Conservation (phyloP, 1,284 basidiomycete species). For the Ceratobasidium sp. region DNA sequence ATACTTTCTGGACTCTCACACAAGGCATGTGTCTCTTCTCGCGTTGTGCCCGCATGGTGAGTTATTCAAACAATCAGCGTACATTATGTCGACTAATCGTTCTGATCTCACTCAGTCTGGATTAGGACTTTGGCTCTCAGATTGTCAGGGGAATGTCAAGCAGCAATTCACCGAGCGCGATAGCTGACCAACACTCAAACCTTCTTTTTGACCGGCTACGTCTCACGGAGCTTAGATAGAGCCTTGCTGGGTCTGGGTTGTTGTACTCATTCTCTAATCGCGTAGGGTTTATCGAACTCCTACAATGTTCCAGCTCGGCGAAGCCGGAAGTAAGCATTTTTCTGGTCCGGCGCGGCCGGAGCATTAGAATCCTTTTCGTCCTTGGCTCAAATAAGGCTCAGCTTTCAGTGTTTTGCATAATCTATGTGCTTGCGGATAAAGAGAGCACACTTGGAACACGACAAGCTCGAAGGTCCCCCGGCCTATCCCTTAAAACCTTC, state of each 20-base stretch:
- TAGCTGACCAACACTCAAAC: neutral
- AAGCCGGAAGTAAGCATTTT: neutral
- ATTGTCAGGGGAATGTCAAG: conserved; percentile 12
- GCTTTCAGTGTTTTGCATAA: neutral
- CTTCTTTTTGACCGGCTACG: conserved; percentile 36
- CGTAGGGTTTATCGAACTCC: neutral
- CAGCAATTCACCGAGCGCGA: conserved; percentile 25
- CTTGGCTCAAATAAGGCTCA: conserved; percentile 3
- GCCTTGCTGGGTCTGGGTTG: neutral
- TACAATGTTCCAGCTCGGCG: neutral
- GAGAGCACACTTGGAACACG: neutral
- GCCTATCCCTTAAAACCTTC: conserved; percentile 20
- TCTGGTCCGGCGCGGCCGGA: conserved; percentile 10
- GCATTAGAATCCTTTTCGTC: neutral
- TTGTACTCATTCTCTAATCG: neutral
- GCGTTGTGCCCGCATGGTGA: neutral
- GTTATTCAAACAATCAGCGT: neutral
- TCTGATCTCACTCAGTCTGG: conserved; percentile 10
- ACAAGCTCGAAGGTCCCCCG: conserved; percentile 22
- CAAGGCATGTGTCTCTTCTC: neutral
- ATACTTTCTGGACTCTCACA: neutral
- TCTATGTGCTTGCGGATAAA: neutral
- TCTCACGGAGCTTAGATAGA: conserved; percentile 9
- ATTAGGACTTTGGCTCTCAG: conserved; percentile 10
- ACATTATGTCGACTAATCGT: neutral